A percentile compares a stretch with the other conserved stretches of the same genome.
Evolutionary conservation across 768 basidiomycete genomes (phyloP).

Genomic region (Trametes punicea): DNA sequence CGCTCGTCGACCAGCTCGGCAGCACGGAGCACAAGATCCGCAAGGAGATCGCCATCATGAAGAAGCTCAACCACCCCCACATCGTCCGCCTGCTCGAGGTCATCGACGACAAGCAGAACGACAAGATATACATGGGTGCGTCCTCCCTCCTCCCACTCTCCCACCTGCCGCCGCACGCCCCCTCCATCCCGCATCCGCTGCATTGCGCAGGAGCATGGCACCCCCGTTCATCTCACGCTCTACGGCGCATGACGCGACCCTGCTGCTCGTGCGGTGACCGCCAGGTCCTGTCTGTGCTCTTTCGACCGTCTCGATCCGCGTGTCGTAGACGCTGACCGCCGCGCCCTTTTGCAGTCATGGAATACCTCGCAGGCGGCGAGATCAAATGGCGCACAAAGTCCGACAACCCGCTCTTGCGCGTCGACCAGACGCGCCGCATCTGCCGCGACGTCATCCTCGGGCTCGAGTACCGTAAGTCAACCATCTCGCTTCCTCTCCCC

Average conservation of each 20-base stretch:
- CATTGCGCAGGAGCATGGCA: neutral
- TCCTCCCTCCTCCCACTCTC: constrained; percentile 17
- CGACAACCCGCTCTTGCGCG: constrained; percentile 70
- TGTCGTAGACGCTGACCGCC: constrained; percentile 25
- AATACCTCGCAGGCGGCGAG: constrained; percentile 94
- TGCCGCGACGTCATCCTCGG: constrained; percentile 93
- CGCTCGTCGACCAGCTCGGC: constrained; percentile 64
- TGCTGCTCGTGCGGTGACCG: neutral
- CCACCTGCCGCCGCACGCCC: neutral
- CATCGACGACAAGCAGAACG: constrained; percentile 85
- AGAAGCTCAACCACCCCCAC: constrained; percentile 88
- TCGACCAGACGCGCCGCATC: constrained; percentile 81
- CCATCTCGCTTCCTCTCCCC: constrained; percentile 14
- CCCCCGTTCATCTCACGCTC: neutral
- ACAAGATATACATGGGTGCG: constrained; percentile 93
- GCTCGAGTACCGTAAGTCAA: constrained; percentile 84
- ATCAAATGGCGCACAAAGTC: constrained; percentile 78
- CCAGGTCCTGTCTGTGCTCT: constrained; percentile 4
- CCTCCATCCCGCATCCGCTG: neutral
- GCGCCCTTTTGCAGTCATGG: constrained; percentile 75
- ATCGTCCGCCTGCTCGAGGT: constrained; percentile 90
- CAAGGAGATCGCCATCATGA: constrained; percentile 98
- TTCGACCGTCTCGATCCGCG: neutral
- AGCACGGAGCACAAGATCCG: constrained; percentile 81
- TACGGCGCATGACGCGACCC: neutral